Evolutionary conservation across 176 grass and related monocot genomes (phyloP).

Genomic region (Cenchrus purpureus): DNA sequence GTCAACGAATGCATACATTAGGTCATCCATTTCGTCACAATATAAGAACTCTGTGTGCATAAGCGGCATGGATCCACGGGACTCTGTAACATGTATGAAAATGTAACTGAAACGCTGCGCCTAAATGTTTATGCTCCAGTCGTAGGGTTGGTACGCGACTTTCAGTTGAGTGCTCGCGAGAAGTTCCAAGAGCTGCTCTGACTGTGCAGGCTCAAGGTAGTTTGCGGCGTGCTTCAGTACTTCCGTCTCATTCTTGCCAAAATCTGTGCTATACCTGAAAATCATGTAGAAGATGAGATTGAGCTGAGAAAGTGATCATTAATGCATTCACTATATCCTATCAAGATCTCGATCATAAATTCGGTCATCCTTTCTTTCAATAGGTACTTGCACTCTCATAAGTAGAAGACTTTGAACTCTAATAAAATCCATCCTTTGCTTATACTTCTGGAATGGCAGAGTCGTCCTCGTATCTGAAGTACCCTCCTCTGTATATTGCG

Average conservation of each 20-base stretch:
- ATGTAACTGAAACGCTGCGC: slow-evolving; percentile 25
- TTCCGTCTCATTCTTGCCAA: slow-evolving; percentile 86
- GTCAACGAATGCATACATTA: neutral
- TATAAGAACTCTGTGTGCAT: neutral
- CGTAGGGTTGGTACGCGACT: slow-evolving; percentile 80
- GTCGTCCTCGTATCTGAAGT: neutral
- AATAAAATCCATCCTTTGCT: neutral
- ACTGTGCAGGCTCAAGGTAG: slow-evolving; percentile 73
- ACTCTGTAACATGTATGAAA: slow-evolving; percentile 33
- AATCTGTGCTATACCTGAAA: slow-evolving; percentile 86
- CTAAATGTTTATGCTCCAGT: slow-evolving; percentile 86
- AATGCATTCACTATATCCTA: slow-evolving; percentile 3
- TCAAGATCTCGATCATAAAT: neutral
- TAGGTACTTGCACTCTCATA: neutral
- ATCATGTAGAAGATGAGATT: neutral
- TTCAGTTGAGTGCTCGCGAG: slow-evolving; percentile 73
- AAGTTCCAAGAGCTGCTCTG: slow-evolving; percentile 72
- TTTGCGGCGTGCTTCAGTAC: slow-evolving; percentile 92
- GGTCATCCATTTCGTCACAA: neutral
- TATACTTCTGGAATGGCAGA: neutral
- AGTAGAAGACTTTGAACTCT: too few relatives aligned
- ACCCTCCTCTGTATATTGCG: neutral
- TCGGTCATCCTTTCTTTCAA: slow-evolving; percentile 1
- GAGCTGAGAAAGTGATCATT: neutral
- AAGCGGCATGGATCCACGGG: neutral